Evolutionary conservation across 495 filamentous ascomycete species (phyloP), one percentile per base, ranked within the genome.

Genomic region (Rhypophila decipiens): DNA sequence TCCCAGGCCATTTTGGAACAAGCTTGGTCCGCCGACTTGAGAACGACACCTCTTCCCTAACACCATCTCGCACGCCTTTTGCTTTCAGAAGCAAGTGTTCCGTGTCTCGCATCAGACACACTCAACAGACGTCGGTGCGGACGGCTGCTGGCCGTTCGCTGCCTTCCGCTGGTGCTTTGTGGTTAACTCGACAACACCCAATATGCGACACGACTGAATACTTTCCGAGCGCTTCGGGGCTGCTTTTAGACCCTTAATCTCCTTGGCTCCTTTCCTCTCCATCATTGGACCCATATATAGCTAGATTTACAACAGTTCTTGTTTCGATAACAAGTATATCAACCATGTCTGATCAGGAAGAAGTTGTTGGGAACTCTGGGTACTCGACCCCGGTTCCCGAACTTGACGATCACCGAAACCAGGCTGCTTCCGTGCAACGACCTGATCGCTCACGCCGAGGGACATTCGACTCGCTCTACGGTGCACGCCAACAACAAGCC

Each of bases 391-490:
- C 91, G 2, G 86, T 89, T 19, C 84, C 86, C 42, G 88, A 95
- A 58, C 74, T 97, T 10, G 93, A 98, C 63, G 93, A 97, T 60
- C 90, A 97, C 69, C 87, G 90, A 38, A 76, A 85, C 60, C 90
- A 96, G 58, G 64, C 84, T 27, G 66, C 82, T 21, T 80, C 86
- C 24, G 66, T 84, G 15, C 82, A 85, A 22, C 76, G 79, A 42
- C 42, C 60, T 8, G 73, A 76, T 5, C 67, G 69, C 10, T 54
- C 70, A 24, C 67, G 79, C 64, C 59, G 84, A 75, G 67, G 77
- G 24, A 77, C 77, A 17, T 68, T 76, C 44, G 75, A 77, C 42
- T 76, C 73, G 5, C 58, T 78, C 24, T 71, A 73, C 47, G 72
- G 75, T 27, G 58, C 62, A 37, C 71, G 59, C 47, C 74, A 65